Evolutionary conservation across 2,329 filamentous ascomycete genomes (phyloP), one percentile per base, ranked within the genome.

Genomic region (Ploettnerulaceae sp.): DNA sequence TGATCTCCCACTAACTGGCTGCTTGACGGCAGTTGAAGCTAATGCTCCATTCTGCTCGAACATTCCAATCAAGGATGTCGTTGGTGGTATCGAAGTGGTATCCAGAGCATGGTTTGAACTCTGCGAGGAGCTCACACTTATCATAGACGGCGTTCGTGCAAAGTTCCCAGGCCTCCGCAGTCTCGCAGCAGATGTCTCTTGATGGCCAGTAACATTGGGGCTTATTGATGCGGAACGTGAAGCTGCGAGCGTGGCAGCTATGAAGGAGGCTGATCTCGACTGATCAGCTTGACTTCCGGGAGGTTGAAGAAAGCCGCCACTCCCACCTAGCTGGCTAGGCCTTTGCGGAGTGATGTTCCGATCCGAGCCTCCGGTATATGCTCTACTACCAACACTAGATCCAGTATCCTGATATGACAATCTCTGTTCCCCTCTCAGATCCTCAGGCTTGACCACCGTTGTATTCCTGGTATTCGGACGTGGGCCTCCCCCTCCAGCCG

Each of bases 21-120:
- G 37, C 24, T 42, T 50, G 15, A 50, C 52, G 47, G 53, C 42
- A 8, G 25, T 35, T 6, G 47, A 26, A 33, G 52, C 42, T n/a
- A n/a, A n/a, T 34, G 49, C 48, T 14, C 33, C 51, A 32, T 68
- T 72, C 52, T 73, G 69, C 65, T 89, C 84, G 55, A 88, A 88
- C 67, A 86, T 73, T 29, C 76, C 76, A 44, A 88, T 82, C 15
- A 88, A 69, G 4, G 80, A 76, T 3, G 71, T 78, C 0, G 83
- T 82, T 0, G 83, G 73, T 18, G 76, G 69, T 39, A 85, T 81
- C 5, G 79, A 69, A 1, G 71, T 73, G 7, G 76, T 75, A 60
- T 86, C 78, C 9, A 72, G 67, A 12, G 66, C 53, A 26, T 69
- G 67, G 42, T 63, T 56, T 18, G 43, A 48, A 37, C 54, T 57